A percentile compares a stretch with the other conserved stretches of the same genome.
Evolutionary conservation across 148 eudicot genomes (phyloP).

Genomic region (Oxyria digyna): DNA sequence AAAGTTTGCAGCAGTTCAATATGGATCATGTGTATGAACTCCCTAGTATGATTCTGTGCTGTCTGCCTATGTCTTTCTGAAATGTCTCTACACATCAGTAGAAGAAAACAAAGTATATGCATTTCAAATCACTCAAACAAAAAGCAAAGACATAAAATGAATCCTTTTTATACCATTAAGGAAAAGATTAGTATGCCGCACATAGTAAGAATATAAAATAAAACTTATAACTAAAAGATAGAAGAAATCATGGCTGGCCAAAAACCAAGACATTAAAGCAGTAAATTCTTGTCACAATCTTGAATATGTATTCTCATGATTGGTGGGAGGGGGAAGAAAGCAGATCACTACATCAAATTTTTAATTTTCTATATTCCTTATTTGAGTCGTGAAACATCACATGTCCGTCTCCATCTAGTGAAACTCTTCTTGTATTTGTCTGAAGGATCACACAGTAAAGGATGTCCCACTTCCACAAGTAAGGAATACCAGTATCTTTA

Average conservation of each 20-base stretch:
- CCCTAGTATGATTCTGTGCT: constrained; percentile 65
- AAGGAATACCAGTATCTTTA: background rate
- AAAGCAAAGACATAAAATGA: background rate
- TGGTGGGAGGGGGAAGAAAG: too few relatives aligned
- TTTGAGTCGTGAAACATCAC: background rate
- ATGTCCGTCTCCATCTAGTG: background rate
- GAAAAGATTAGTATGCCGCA: background rate
- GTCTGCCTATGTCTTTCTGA: constrained; percentile 63
- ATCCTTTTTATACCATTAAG: background rate
- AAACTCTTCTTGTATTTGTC: background rate
- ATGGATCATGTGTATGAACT: too few relatives aligned
- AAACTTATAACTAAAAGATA: background rate
- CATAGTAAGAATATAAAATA: background rate
- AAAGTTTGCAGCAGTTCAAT: too few relatives aligned
- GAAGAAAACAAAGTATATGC: background rate
- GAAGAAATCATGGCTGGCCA: background rate
- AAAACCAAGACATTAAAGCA: background rate
- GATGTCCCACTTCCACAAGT: background rate
- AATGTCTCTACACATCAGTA: constrained; percentile 41
- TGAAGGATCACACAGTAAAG: background rate
- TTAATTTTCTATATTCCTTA: background rate
- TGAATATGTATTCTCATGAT: too few relatives aligned
- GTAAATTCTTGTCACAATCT: too few relatives aligned
- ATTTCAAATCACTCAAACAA: background rate
- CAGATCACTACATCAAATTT: background rate